Percentiles rank a stretch among this genome's conserved stretches.
Evolutionary conservation across 2,329 filamentous ascomycete genomes (phyloP).

Genomic region (Pseudogymnoascus pannorum): DNA sequence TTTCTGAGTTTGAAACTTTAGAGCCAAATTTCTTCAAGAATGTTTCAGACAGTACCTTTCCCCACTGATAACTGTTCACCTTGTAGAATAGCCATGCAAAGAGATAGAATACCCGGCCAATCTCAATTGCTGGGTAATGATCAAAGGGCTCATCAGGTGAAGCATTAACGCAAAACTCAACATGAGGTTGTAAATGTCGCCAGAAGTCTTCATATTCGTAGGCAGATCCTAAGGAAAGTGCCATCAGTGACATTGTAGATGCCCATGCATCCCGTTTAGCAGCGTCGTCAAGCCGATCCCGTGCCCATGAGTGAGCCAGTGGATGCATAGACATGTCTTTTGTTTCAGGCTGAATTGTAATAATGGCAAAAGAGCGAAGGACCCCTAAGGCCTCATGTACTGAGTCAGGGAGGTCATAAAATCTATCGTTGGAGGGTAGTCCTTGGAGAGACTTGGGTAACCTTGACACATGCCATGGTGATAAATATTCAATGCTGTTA

Average conservation of each 20-base stretch:
- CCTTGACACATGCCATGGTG: conserved; percentile 7
- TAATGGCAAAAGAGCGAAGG: conserved; percentile 14
- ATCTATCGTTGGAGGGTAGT: background rate
- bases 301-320: conserved; percentile 19
- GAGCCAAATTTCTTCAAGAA: background rate
- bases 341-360: conserved; percentile 9
- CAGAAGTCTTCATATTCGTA: background rate
- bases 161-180: background rate
- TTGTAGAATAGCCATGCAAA: background rate
- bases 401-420: background rate
- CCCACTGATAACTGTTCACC: background rate
- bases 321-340: conserved; percentile 17
- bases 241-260: background rate
- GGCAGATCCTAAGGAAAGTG: background rate
- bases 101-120: background rate
- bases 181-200: background rate
- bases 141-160: background rate
- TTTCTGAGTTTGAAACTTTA: background rate
- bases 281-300: conserved; percentile 12
- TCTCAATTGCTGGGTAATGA: background rate
- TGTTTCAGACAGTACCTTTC: background rate
- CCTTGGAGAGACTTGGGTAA: background rate
- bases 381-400: conserved; percentile 5
- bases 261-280: background rate
- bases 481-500: background rate